phyloP scores from a whole-genome alignment of 345 rosid genomes.

The Eucalyptus brandiana region DNA sequence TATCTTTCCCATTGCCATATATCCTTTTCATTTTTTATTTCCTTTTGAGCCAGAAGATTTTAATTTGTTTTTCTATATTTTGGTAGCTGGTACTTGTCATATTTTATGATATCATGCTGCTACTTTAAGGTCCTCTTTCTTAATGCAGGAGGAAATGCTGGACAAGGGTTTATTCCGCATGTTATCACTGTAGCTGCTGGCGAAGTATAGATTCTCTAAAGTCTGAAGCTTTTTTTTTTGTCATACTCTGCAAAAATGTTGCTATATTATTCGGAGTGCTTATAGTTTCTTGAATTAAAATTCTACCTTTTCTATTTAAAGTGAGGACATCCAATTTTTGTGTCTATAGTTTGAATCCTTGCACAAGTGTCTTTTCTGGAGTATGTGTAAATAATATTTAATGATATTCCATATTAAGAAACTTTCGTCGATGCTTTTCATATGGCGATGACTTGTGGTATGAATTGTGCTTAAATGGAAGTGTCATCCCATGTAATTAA shows the following conservation, averaged over 20 bases:
- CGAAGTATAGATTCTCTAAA: constrained; percentile 40
- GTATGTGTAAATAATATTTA: background rate
- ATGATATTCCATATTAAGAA: background rate
- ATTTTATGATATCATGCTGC: background rate
- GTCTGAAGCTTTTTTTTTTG: background rate
- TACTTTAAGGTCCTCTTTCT: background rate
- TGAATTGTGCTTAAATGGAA: background rate
- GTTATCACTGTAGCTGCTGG: constrained; percentile 63
- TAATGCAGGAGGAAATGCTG: constrained; percentile 45
- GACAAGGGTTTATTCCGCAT: constrained; percentile 76
- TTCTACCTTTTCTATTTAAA: background rate
- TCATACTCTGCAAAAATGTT: background rate
- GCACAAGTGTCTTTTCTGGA: background rate
- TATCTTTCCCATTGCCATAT: background rate
- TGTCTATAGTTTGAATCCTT: background rate
- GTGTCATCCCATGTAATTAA: background rate
- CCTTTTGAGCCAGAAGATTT: background rate
- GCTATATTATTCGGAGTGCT: background rate
- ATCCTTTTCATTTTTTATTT: background rate
- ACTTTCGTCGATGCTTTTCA: background rate
- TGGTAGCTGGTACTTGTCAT: background rate
- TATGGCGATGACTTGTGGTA: background rate
- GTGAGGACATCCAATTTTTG: background rate
- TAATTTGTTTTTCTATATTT: background rate
- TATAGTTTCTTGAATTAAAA: background rate